Evolutionary conservation across 2,329 filamentous ascomycete genomes (phyloP).

Genomic region (Huntiella abstrusa): DNA sequence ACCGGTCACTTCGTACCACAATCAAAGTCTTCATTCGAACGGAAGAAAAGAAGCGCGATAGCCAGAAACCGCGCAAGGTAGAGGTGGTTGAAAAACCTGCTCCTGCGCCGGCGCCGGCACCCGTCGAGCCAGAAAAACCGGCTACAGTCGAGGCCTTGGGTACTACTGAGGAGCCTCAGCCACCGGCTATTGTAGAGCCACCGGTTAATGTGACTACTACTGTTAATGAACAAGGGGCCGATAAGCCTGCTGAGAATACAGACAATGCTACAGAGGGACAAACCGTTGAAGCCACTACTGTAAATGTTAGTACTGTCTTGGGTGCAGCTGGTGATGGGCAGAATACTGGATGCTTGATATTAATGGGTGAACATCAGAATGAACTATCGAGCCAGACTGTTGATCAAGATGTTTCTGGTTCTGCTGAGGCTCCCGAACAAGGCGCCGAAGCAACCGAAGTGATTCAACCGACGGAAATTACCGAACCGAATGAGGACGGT

Average conservation of each 20-base stretch:
- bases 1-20: conserved; percentile 82
- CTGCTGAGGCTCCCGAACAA: not conserved
- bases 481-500: not conserved
- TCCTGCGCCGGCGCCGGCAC: conserved; percentile 5
- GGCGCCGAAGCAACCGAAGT: not conserved
- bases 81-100: not conserved
- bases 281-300: too few species aligned
- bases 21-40: conserved; percentile 81
- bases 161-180: not conserved
- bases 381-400: not conserved
- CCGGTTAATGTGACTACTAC: conserved; percentile 5
- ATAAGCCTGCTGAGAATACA: conserved; percentile 1
- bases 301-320: too few species aligned
- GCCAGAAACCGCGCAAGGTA: conserved; percentile 32
- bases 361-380: too few species aligned
- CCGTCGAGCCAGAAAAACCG: conserved; percentile 13
- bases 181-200: not conserved
- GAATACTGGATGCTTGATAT: too few species aligned
- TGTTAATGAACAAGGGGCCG: not conserved
- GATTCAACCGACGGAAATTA: not conserved
- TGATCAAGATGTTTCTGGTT: not conserved
- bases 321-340: too few species aligned
- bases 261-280: too few species aligned
- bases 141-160: conserved; percentile 7
- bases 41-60: conserved; percentile 74